Conservation (phyloP, 2,329 filamentous ascomycete species). For the Akanthomyces lecanii region DNA sequence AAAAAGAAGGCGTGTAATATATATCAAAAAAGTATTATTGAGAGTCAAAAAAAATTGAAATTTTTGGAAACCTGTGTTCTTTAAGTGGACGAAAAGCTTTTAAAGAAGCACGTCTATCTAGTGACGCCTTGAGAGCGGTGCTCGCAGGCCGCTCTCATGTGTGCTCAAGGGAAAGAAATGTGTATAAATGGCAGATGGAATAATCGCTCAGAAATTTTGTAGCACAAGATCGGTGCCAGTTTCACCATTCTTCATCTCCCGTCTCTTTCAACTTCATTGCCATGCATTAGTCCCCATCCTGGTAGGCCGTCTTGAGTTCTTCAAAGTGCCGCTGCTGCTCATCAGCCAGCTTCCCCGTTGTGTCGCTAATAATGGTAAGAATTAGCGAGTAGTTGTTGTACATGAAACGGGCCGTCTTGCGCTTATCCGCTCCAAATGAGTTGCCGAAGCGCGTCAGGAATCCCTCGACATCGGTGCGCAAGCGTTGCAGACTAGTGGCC, state of each 20-base stretch:
- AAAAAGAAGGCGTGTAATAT: not conserved
- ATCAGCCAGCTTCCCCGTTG: constrained; percentile 64
- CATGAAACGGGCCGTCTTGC: constrained; percentile 81
- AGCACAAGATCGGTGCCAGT: not conserved
- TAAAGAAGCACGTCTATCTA: not conserved
- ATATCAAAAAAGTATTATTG: not conserved
- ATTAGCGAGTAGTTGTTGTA: constrained; percentile 96
- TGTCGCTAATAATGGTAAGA: constrained; percentile 84
- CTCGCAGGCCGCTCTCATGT: not conserved
- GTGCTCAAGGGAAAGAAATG: not conserved
- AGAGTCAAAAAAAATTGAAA: not conserved
- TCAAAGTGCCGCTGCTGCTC: constrained; percentile 77
- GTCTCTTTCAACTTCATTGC: not conserved
- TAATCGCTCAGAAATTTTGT: not conserved
- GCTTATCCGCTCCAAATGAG: constrained; percentile 65
- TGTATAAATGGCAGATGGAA: not conserved
- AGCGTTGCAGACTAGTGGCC: constrained; percentile 68
- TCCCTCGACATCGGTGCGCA: constrained; percentile 77
- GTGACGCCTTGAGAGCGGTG: not conserved
- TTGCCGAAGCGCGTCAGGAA: constrained; percentile 77
- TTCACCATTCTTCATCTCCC: not conserved
- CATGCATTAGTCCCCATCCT: constrained; percentile 36
- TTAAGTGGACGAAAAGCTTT: not conserved
- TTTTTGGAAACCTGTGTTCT: not conserved
- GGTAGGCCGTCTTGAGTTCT: constrained; percentile 55